Conservation (phyloP, 352 stramenopile genomes). For the Phytopythium litorale region DNA sequence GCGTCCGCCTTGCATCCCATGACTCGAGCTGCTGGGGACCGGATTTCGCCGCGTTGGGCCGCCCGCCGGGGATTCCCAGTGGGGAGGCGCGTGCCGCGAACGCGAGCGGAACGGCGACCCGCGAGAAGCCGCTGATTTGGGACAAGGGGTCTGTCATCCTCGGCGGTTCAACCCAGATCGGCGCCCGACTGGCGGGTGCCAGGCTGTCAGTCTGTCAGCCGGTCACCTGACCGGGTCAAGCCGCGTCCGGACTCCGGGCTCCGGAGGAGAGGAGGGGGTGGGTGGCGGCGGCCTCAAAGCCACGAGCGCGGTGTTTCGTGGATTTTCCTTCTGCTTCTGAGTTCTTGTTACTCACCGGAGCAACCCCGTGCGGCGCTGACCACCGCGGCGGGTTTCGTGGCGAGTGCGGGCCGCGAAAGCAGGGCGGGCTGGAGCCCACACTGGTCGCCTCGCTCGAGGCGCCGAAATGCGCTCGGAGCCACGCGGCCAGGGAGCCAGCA, state of each 20-base stretch:
- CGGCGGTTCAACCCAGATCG: background rate
- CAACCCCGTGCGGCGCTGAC: background rate
- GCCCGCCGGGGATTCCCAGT: background rate
- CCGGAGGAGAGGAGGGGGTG: background rate
- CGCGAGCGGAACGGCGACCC: background rate
- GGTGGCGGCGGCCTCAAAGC: background rate
- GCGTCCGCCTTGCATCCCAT: too few species aligned
- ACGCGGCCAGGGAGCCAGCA: background rate
- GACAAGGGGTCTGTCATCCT: background rate
- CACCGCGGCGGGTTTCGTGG: background rate
- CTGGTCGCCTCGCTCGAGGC: background rate
- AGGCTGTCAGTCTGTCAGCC: background rate
- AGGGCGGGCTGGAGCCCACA: too few species aligned
- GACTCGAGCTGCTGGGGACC: background rate
- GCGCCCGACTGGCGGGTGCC: background rate
- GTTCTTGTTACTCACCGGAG: background rate
- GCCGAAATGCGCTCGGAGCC: background rate
- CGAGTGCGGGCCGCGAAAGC: background rate
- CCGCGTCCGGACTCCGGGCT: background rate
- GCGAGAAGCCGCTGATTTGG: constrained; percentile 1
- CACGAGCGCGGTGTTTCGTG: background rate
- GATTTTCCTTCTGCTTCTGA: constrained; percentile 1
- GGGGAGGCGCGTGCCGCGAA: background rate
- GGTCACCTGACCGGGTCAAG: background rate
- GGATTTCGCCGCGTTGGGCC: background rate